phyloP scores from a whole-genome alignment of 331 rosid species.

The Quercus lobata region DNA sequence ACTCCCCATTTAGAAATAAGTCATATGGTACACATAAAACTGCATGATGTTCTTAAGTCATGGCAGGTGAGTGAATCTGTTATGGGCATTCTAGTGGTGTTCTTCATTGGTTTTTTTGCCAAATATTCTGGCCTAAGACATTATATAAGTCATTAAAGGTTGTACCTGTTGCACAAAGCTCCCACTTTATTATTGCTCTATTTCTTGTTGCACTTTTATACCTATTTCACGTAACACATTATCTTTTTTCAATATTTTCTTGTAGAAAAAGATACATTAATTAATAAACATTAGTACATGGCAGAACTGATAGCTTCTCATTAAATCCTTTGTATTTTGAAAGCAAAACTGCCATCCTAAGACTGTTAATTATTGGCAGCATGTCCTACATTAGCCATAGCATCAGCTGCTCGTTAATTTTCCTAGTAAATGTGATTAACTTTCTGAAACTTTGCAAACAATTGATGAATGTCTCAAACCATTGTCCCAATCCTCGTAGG shows the following conservation, averaged over 20 bases:
- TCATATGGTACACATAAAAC: no score
- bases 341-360: neutral
- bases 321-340: neutral
- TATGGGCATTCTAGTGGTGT: no score
- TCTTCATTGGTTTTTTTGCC: no score
- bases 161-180: no score
- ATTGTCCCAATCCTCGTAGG: neutral
- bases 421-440: neutral
- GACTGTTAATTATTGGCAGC: neutral
- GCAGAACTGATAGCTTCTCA: neutral
- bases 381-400: neutral
- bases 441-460: neutral
- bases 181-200: neutral
- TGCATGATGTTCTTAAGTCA: no score
- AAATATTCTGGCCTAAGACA: no score
- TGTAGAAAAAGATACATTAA: no score
- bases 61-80: no score
- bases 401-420: neutral
- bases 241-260: neutral
- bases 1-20: neutral
- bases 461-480: neutral
- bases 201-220: neutral
- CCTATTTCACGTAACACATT: neutral
- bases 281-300: no score
- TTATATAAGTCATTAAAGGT: no score